These are phyloP conservation scores for Populus davidiana DNA, from an alignment of 345 rosid genomes.

Conservation along the genomic window DNA sequence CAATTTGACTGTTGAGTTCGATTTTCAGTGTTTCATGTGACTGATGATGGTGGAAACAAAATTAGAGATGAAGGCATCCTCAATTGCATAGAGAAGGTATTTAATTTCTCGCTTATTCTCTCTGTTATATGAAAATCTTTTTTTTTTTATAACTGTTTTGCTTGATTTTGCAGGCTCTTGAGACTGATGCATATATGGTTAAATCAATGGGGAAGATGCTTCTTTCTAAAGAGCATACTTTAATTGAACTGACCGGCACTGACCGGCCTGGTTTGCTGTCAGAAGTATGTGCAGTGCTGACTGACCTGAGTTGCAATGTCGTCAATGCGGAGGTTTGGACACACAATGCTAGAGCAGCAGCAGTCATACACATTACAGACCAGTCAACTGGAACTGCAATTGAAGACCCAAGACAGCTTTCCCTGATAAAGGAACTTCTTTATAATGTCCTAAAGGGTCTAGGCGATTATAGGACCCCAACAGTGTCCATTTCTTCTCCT, in stretches of 20 bases:
- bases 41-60: slow-evolving; percentile 60
- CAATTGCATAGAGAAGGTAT: slow-evolving; percentile 62
- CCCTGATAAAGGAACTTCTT: slow-evolving; percentile 56
- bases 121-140: not conserved
- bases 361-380: slow-evolving; percentile 77
- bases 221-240: slow-evolving; percentile 75
- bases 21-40: slow-evolving; percentile 71
- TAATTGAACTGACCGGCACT: slow-evolving; percentile 74
- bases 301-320: slow-evolving; percentile 77
- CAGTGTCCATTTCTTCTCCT: slow-evolving; percentile 57
- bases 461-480: slow-evolving; percentile 57
- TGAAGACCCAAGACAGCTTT: slow-evolving; percentile 59
- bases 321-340: slow-evolving; percentile 93
- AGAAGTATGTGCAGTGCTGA: slow-evolving; percentile 87
- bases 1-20: slow-evolving; percentile 1
- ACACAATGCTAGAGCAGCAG: slow-evolving; percentile 93
- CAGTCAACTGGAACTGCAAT: slow-evolving; percentile 53
- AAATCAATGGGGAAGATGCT: slow-evolving; percentile 37
- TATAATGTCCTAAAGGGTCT: slow-evolving; percentile 61
- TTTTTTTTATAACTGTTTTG: not conserved
- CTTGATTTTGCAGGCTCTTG: slow-evolving; percentile 56
- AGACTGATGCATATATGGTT: slow-evolving; percentile 45
- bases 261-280: slow-evolving; percentile 90
- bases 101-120: not conserved
- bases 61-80: slow-evolving; percentile 58